These are phyloP conservation scores for Pilobolus umbonatus DNA, from an alignment of 192 early-diverging fungal genomes.

Conservation along the genomic window DNA sequence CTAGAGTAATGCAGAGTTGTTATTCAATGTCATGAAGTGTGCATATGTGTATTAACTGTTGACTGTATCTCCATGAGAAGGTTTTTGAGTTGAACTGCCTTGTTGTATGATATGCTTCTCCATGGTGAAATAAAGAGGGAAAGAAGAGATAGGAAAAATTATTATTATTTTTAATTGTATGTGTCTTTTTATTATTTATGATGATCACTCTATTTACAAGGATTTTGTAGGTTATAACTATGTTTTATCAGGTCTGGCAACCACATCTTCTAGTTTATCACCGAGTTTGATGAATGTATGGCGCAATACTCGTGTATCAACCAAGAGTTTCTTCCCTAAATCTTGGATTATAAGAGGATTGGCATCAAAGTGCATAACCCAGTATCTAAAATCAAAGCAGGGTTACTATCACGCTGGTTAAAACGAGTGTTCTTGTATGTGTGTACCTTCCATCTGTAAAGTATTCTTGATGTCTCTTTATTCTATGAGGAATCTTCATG, in stretches of 20 bases:
- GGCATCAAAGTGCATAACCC: slow-evolving; percentile 76
- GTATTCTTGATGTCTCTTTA: slow-evolving; percentile 85
- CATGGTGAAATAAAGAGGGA: no score
- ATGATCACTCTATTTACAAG: no score
- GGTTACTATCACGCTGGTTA: background rate
- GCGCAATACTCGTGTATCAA: slow-evolving; percentile 69
- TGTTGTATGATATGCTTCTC: no score
- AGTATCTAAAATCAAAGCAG: slow-evolving; percentile 41
- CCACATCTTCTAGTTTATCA: slow-evolving; percentile 57
- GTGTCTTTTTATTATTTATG: no score
- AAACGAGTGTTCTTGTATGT: background rate
- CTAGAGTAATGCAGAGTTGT: no score
- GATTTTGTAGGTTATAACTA: no score
- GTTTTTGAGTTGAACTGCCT: no score
- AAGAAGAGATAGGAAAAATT: no score
- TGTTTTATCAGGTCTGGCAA: slow-evolving; percentile 47
- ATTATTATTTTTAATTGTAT: no score
- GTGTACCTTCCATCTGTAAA: slow-evolving; percentile 57
- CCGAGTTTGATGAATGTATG: slow-evolving; percentile 68
- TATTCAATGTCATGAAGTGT: no score
- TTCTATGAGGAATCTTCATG: slow-evolving; percentile 74
- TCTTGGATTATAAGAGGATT: slow-evolving; percentile 60
- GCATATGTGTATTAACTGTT: no score
- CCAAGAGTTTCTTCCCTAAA: slow-evolving; percentile 56
- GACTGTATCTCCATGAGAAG: no score